phyloP scores from a whole-genome alignment of 306 rosid genomes.

The Boehmeria nivea region DNA sequence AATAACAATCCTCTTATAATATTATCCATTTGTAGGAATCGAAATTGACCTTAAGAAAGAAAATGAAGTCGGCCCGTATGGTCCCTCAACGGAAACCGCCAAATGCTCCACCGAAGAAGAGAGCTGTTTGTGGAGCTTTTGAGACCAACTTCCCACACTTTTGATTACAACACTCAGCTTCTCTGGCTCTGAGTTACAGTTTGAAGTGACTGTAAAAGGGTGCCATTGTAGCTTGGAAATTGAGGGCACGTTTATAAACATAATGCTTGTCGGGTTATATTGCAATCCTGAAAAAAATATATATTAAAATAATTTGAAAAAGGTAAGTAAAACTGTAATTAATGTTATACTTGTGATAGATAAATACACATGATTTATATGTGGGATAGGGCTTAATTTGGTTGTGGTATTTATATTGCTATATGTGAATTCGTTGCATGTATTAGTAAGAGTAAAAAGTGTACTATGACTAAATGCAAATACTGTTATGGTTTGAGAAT shows the following conservation, averaged over 20 bases:
- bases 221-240: constrained; percentile 83
- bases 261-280: constrained; percentile 52
- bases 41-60: constrained; percentile 47
- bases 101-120: constrained; percentile 43
- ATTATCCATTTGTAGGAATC: too few relatives aligned
- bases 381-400: too few relatives aligned
- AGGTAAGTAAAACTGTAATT: too few relatives aligned
- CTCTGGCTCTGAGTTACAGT: constrained; percentile 42
- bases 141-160: constrained; percentile 55
- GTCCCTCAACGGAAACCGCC: constrained; percentile 76
- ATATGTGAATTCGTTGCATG: too few relatives aligned
- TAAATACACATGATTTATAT: too few relatives aligned
- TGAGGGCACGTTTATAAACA: constrained; percentile 60
- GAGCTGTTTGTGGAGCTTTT: constrained; percentile 39
- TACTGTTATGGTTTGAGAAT: too few relatives aligned
- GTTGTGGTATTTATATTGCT: too few relatives aligned
- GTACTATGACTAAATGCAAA: too few relatives aligned
- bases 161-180: constrained; percentile 48
- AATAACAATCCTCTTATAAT: too few relatives aligned
- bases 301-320: too few relatives aligned
- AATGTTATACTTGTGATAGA: too few relatives aligned
- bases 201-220: constrained; percentile 73
- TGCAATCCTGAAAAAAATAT: constrained; percentile 36
- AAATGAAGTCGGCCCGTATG: constrained; percentile 59
- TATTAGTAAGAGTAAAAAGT: too few relatives aligned